Evolutionary conservation across 2,329 filamentous ascomycete genomes (phyloP), one percentile per base, ranked within the genome.

Genomic region (Phialemoniopsis sp.): DNA sequence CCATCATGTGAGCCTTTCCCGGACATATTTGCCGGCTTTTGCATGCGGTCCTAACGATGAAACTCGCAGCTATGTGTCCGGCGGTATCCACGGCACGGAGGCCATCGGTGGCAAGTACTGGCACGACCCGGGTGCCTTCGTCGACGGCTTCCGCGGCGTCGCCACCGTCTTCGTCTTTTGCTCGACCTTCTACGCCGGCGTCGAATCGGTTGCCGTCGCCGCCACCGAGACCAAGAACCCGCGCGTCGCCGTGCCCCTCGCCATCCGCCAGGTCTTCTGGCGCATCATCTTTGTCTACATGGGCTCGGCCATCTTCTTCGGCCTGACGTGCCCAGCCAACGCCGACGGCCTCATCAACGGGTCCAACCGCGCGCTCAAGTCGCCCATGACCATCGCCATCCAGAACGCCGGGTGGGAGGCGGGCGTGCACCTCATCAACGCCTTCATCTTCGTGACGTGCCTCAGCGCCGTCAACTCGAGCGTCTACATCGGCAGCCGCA

Each of bases 401-500:
- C 77, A 84, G 45, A 87, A 78, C 43, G 86, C 85, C 2, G 85
- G 85, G 2, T 89, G 83, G 76, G 60, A 83, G 39, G 78, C 76
- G 18, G 86, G 83, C 39, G 82, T 85, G 1, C 80, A 90, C 54
- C 72, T 90, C 2, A 85, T 90, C 64, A 90, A 90, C 48, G 83
- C 80, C 30, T 83, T 88, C 52, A 87, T 88, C 51, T 73, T 90
- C 37, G 66, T 87, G 8, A 87, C 85, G 12, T 85, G 85, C 40
- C 67, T 88, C 29, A 82, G 75, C 1, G 83, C 85, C 14, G 76
- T 84, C 49, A 90, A 90, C 61, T 81, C 78, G 38, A 85, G 82
- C 8, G 84, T 90, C 45, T 90, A 89, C 57, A 87, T 90, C 48
- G 80, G 80, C 33, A 86, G 82, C 4, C 77, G 87, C 16, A 89